These are phyloP conservation scores for Dryas drummondii DNA, from an alignment of 306 rosid genomes.

Conservation along the genomic window DNA sequence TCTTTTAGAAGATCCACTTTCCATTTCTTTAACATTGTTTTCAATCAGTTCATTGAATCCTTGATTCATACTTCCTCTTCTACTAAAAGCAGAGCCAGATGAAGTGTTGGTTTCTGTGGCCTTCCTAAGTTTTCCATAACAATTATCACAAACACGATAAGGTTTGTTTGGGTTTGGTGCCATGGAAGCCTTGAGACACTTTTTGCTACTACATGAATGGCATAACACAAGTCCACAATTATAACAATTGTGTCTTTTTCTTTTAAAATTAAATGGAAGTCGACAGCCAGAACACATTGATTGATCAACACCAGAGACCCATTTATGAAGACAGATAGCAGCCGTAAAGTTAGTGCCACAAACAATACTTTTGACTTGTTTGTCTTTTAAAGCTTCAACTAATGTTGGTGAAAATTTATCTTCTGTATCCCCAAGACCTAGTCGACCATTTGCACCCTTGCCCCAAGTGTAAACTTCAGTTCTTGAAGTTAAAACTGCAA, in stretches of 20 bases:
- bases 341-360: constrained; percentile 90
- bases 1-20: constrained; percentile 61
- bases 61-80: constrained; percentile 67
- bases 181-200: constrained; percentile 81
- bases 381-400: constrained; percentile 86
- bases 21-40: constrained; percentile 58
- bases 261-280: constrained; percentile 84
- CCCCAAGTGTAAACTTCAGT: constrained; percentile 98
- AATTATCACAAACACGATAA: constrained; percentile 92
- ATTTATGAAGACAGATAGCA: constrained; percentile 92
- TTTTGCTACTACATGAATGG: constrained; percentile 91
- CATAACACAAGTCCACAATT: constrained; percentile 97
- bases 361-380: constrained; percentile 81
- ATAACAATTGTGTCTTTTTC: constrained; percentile 94
- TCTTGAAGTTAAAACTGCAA: constrained; percentile 84
- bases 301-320: constrained; percentile 90
- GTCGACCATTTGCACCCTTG: constrained; percentile 95
- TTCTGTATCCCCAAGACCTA: constrained; percentile 86
- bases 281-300: constrained; percentile 93
- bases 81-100: constrained; percentile 58
- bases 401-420: constrained; percentile 77
- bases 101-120: constrained; percentile 53
- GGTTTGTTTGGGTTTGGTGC: constrained; percentile 96
- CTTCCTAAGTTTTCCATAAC: constrained; percentile 71
- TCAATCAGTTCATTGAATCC: constrained; percentile 53